Evolutionary conservation across 306 rosid genomes (phyloP).

Genomic region (Alnus glutinosa): DNA sequence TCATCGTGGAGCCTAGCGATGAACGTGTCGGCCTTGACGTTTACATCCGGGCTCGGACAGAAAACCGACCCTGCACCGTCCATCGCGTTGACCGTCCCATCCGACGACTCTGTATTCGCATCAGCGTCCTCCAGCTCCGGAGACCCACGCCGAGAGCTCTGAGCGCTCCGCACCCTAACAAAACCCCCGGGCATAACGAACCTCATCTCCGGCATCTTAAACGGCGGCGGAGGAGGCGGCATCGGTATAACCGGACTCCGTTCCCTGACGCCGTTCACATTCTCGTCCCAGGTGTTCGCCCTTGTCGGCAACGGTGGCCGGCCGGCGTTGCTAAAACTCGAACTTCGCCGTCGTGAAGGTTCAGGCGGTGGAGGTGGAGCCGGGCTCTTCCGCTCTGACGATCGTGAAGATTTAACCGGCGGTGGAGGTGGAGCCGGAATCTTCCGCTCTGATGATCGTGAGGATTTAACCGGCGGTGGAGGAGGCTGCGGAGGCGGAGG

Average conservation of each 20-base stretch:
- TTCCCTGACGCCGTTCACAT: slow-evolving; percentile 29
- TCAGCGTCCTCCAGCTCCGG: slow-evolving; percentile 54
- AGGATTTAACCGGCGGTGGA: slow-evolving; percentile 30
- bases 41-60: slow-evolving; percentile 91
- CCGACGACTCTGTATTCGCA: slow-evolving; percentile 19
- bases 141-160: slow-evolving; percentile 64
- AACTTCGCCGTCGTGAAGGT: slow-evolving; percentile 12
- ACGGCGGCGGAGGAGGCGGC: slow-evolving; percentile 63
- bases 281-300: slow-evolving; percentile 25
- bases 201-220: slow-evolving; percentile 50
- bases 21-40: slow-evolving; percentile 52
- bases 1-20: slow-evolving; percentile 49
- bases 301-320: slow-evolving; percentile 70
- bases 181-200: slow-evolving; percentile 51
- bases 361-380: slow-evolving; percentile 35
- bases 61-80: slow-evolving; percentile 39
- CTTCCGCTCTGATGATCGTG: slow-evolving; percentile 41
- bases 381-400: slow-evolving; percentile 36
- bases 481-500: slow-evolving; percentile 47
- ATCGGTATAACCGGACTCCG: slow-evolving; percentile 58
- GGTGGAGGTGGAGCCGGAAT: slow-evolving; percentile 7
- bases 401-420: slow-evolving; percentile 21
- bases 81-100: slow-evolving; percentile 2
- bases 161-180: slow-evolving; percentile 53
- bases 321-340: slow-evolving; percentile 3